Conservation (phyloP, 257 asterid genomes). For the Solanum commersonii region DNA sequence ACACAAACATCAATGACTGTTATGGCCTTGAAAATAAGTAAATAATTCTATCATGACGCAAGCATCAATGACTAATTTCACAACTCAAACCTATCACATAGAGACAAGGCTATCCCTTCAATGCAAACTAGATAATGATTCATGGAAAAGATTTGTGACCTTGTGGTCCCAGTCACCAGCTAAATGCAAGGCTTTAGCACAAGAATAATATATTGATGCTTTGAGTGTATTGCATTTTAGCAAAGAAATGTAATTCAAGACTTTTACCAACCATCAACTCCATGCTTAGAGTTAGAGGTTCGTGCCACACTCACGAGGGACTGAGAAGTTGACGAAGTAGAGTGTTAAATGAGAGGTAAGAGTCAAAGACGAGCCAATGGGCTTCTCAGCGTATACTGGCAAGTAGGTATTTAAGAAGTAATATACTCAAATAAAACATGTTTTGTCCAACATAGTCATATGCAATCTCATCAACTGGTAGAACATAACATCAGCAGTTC, state of each 20-base stretch:
- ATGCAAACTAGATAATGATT: background rate
- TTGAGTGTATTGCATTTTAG: background rate
- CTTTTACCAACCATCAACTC: background rate
- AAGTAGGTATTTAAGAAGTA: background rate
- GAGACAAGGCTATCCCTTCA: background rate
- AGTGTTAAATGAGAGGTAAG: background rate
- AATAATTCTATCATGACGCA: background rate
- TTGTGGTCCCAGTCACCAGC: background rate
- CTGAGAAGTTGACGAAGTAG: background rate
- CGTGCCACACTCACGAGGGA: background rate
- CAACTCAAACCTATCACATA: fast-evolving
- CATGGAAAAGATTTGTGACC: background rate
- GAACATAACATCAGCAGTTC: background rate
- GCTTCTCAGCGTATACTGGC: background rate
- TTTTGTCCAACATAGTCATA: background rate
- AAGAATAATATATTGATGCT: background rate
- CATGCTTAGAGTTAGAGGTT: background rate
- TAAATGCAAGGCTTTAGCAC: background rate
- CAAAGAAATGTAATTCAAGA: background rate
- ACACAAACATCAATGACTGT: background rate
- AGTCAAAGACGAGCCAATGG: background rate
- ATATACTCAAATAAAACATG: background rate
- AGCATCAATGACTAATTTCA: background rate
- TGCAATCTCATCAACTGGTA: background rate
- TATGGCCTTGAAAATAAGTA: no score